Evolutionary conservation across 2,329 filamentous ascomycete species (phyloP), one percentile per base, ranked within the genome.

Genomic region (Neonectria coccinea): DNA sequence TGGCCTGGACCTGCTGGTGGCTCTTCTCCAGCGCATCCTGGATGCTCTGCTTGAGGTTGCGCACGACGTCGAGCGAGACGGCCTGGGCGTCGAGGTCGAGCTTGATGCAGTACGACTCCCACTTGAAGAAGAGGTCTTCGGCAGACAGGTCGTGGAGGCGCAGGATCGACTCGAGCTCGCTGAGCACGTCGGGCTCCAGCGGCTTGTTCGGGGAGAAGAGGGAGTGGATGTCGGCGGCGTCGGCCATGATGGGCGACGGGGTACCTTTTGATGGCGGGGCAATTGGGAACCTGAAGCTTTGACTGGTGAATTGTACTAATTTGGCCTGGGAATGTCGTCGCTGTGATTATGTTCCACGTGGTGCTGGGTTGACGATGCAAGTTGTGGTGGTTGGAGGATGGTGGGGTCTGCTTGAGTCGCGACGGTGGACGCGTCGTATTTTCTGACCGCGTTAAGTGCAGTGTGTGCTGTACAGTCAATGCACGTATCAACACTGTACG

Each of bases 71-170:
- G 45, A 97, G 84, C 52, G 91, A 88, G 10, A 81, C 14, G 66
- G 92, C 81, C 66, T 90, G 89, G 62, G 93, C 91, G 61, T 97
- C 93, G 52, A 88, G 83, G 25, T 94, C 93, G 90, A 98, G 94
- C 80, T 95, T 97, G 77, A 99, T 91, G 79, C 92, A 94, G 84
- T 97, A 98, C 0, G 94, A 95, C 79, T 99, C 96, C 96, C 96
- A 99, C 85, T 98, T 98, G 88, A 93, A 97, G 80, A 93, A 97
- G 27, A 98, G 85, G 77, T 98, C 96, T 78, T 98, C 90, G 36
- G 90, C 85, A 16, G 89, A 88, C 65, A 98, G 86, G 52, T 89
- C 89, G 80, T 97, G 93, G 65, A 98, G 85, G 59, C 91, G 89
- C 81, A 96, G 87, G 77, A 97, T 97, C 63, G 93, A 97, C 76